phyloP scores from a whole-genome alignment of 805 yeast genomes.

The Metschnikowia baotianmanensis region DNA sequence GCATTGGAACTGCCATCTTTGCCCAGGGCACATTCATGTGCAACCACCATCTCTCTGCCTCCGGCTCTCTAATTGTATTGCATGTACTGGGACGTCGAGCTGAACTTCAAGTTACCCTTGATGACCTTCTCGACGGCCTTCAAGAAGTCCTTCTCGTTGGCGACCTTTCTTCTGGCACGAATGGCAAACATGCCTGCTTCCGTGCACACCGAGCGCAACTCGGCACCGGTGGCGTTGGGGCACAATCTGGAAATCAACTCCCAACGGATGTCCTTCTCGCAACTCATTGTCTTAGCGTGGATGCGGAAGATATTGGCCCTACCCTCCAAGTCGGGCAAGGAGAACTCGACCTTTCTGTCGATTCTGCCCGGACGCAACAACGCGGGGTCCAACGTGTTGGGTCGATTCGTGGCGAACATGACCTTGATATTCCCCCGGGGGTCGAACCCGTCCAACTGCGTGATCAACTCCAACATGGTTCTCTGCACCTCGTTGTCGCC shows the following conservation, averaged over 20 bases:
- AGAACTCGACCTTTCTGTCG: slow-evolving; percentile 97
- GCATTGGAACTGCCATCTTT: no score
- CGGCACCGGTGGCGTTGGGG: slow-evolving; percentile 99
- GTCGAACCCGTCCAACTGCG: slow-evolving; percentile 97
- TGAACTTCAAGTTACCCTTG: slow-evolving; percentile 96
- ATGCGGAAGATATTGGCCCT: slow-evolving; percentile 96
- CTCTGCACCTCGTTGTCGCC: slow-evolving; percentile 99
- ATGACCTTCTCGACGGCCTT: slow-evolving; percentile 98
- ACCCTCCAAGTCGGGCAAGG: slow-evolving; percentile 95
- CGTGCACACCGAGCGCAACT: slow-evolving; percentile 95
- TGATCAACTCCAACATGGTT: slow-evolving; percentile 96
- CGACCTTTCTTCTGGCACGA: slow-evolving; percentile 96
- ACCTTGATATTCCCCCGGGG: slow-evolving; percentile 99
- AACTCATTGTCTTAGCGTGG: slow-evolving; percentile 96
- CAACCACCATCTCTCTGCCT: background rate
- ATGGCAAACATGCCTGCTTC: slow-evolving; percentile 99
- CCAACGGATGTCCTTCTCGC: slow-evolving; percentile 97
- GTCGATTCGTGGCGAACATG: slow-evolving; percentile 99
- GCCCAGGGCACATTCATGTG: no score
- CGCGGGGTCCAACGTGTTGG: slow-evolving; percentile 97
- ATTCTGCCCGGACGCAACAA: slow-evolving; percentile 97
- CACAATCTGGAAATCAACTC: slow-evolving; percentile 95
- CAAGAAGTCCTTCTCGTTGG: slow-evolving; percentile 95
- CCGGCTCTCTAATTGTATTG: slow-evolving; percentile 69
- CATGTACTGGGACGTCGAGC: slow-evolving; percentile 97